phyloP scores from a whole-genome alignment of 1,284 basidiomycete genomes.

The Cutaneotrichosporon cavernicola region DNA sequence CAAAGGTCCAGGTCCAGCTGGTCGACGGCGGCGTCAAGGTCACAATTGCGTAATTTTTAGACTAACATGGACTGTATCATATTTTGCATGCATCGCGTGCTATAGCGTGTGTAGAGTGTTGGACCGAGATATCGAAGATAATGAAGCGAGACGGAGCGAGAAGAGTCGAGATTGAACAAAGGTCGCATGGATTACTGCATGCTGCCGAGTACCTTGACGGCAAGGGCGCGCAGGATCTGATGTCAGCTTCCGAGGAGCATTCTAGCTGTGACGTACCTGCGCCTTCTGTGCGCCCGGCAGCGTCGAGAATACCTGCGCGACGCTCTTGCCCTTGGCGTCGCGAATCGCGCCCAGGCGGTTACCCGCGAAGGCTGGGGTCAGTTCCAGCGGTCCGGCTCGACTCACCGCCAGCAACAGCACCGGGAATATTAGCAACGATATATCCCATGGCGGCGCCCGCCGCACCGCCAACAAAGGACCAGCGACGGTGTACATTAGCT shows the following conservation, averaged over 20 bases:
- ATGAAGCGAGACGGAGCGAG: not conserved
- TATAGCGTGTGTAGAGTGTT: not conserved
- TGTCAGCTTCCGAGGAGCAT: not conserved
- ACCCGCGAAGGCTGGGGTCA: constrained; percentile 67
- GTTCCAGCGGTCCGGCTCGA: not conserved
- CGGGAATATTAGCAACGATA: constrained; percentile 83
- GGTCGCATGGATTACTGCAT: constrained; percentile 28
- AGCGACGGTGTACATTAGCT: constrained; percentile 48
- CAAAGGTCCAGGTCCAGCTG: constrained; percentile 30
- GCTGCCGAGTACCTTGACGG: constrained; percentile 79
- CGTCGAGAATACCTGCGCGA: constrained; percentile 82
- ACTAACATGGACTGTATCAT: constrained; percentile 1
- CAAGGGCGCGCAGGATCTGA: constrained; percentile 81
- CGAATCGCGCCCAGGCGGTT: constrained; percentile 81
- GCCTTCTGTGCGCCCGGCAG: constrained; percentile 79
- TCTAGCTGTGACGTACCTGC: constrained; percentile 61
- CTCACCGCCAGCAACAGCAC: constrained; percentile 56
- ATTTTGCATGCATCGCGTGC: not conserved
- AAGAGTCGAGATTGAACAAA: not conserved
- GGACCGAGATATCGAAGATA: not conserved
- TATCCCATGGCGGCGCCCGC: constrained; percentile 68
- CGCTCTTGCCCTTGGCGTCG: constrained; percentile 89
- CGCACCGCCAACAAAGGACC: constrained; percentile 63
- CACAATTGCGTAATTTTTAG: constrained; percentile 18
- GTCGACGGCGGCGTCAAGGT: constrained; percentile 29